Evolutionary conservation across 345 rosid genomes (phyloP).

Genomic region (Abelmoschus esculentus): DNA sequence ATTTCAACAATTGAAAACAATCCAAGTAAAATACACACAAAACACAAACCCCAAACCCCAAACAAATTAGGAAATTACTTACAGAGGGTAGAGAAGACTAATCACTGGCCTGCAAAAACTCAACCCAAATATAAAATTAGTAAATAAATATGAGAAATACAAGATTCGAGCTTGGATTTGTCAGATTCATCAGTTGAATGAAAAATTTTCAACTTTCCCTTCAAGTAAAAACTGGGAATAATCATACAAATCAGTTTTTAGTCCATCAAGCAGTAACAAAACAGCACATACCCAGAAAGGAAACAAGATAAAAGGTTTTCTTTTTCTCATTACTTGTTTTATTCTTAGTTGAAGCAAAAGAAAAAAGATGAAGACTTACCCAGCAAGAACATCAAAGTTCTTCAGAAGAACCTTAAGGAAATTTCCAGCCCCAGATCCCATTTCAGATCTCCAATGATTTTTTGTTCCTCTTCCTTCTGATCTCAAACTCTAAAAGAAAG

Average conservation of each 20-base stretch:
- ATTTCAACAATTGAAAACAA: background rate
- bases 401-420: constrained; percentile 12
- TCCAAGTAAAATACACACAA: background rate
- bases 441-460: constrained; percentile 2
- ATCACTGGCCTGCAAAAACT: constrained; percentile 8
- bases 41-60: background rate
- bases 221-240: background rate
- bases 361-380: background rate
- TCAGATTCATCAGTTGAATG: background rate
- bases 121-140: background rate
- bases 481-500: background rate
- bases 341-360: no score
- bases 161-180: background rate
- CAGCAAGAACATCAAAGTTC: constrained; percentile 16
- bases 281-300: background rate
- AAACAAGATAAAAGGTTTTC: background rate
- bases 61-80: background rate
- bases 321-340: no score
- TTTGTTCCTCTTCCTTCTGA: background rate
- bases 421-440: constrained; percentile 21
- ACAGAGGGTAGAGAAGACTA: constrained; percentile 7
- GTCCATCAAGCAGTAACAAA: background rate
- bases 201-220: background rate
- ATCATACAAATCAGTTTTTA: no score
- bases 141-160: background rate